Evolutionary conservation across 176 grass and related monocot species (phyloP), one percentile per base, ranked within the genome.

Genomic region (Avena atlantica): DNA sequence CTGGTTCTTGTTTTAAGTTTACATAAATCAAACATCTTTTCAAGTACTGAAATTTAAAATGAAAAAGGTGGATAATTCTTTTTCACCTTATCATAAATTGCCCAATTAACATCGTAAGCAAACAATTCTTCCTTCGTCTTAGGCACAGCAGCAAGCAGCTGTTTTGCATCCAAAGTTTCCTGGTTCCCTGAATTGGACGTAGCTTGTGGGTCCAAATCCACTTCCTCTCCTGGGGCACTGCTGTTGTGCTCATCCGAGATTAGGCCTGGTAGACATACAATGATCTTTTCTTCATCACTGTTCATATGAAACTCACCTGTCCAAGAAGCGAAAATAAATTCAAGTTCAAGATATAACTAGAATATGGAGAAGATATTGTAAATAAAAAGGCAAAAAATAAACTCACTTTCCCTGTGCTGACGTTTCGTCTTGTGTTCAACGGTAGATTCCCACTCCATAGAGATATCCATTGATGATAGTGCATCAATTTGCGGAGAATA

Each of bases 91-190:
- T 97, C 95, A 87, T 90, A 97, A 87, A 91, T 55, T 12, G 78
- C 82, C 93, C 95, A 97, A 86, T 97, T 87, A 53, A 95, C 90
- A 60, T 93, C 92, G 86, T 88, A 97, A 15, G 90, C 81, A 90
- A 97, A 97, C 11, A 97, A 85, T 63, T 97, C 93, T 82, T 95
- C 95, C 63, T 97, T 97, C 0, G 89, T 95, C 79, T 83, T 91
- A 49, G 95, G 95, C 12, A 97, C 89, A 92, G 92, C 94, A 83
- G 94, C 95, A 61, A 74, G 74, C 74, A 76, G 16, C 74, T 55
- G 74, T 76, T 76, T 92, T 29, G 89, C 89, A 79, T 97, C 92
- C 70, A 97, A 89, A 90, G 94, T 86, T 77, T 97, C 89, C 74
- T 76, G 16, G 74, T 31, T 83, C 68, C 87, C 88, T 74, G 87